Base-by-base conservation (phyloP, 2,329 filamentous ascomycete genomes). In the Talaromyces sp. region DNA sequence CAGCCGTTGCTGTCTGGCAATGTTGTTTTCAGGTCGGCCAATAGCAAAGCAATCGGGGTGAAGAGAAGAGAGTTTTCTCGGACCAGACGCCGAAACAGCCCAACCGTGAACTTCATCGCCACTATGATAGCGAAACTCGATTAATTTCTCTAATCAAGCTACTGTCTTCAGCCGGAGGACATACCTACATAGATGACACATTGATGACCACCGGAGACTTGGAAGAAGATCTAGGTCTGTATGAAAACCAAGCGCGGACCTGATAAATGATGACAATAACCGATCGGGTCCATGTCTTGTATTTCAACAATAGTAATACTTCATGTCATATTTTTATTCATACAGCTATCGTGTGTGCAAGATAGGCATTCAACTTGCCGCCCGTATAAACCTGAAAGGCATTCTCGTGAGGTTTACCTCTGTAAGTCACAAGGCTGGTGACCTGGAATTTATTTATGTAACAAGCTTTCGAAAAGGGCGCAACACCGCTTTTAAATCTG, bases 141-240 rank as follows among this genome's bases (percentile, higher is more conserved):
- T 33, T 25, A 1, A 8, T 15, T 33, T 37, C 27, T 45, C 43
- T 19, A 45, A 11, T 3, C 11, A 22, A n/a, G 9, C 1, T 45
- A 11, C 9, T 45, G 43, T 19, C 43, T 45, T n/a, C 9, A 22
- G 43, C 5, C 22, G 43, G 22, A 11, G 8, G 22, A 11, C n/a
- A 3, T 45, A 19, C 19, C 6, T 39, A 43, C 13, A 22, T 10
- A 25, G 57, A 39, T 15, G 22, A 2, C 33, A 37, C 25, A 10
- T 67, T n/a, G 11, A 66, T 49, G 61, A 77, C 78, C 2, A 78
- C 76, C 0, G 75, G 75, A 3, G 75, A 78, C 69, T 63, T 78
- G 49, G 75, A 78, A 69, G 68, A 67, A 11, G 76, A 78, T 69
- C 65, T 78, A 27, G 75, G 75, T 1, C 71, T 78, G 13, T 50